Conservation (phyloP, 2,329 filamentous ascomycete genomes). For the Ceratocystis cacaofunesta region DNA sequence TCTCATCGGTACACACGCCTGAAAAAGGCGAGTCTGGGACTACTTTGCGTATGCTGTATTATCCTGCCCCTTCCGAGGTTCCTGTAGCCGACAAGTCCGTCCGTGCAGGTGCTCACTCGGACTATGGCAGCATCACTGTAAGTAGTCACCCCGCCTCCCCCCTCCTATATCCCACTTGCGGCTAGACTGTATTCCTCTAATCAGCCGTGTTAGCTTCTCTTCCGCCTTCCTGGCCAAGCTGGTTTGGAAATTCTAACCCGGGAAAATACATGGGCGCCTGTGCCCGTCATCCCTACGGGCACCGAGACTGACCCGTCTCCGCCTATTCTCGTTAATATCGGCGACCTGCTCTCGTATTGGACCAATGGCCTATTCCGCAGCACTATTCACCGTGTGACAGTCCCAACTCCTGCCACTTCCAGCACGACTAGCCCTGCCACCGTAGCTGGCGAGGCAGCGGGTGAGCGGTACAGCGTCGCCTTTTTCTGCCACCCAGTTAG, state of each 20-base stretch:
- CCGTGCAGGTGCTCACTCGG: conserved; percentile 80
- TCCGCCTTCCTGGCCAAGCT: conserved; percentile 71
- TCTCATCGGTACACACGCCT: conserved; percentile 36
- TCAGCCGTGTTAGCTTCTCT: conserved; percentile 42
- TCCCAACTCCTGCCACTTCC: conserved; percentile 27
- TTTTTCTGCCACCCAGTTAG: conserved; percentile 54
- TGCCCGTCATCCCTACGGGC: conserved; percentile 48
- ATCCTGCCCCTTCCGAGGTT: conserved; percentile 37
- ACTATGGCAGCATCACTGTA: conserved; percentile 55
- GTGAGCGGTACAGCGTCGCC: conserved; percentile 51
- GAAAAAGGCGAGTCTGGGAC: conserved; percentile 35
- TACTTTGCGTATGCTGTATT: conserved; percentile 58
- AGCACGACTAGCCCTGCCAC: not conserved
- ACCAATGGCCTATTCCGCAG: conserved; percentile 75
- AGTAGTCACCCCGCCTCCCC: not conserved
- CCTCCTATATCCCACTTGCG: not conserved
- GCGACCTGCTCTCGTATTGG: conserved; percentile 66
- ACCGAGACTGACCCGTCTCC: conserved; percentile 44
- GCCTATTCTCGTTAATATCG: conserved; percentile 70
- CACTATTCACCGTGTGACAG: conserved; percentile 79
- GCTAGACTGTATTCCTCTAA: not conserved
- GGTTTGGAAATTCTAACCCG: conserved; percentile 68
- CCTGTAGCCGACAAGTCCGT: conserved; percentile 32
- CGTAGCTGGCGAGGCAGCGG: conserved; percentile 21
- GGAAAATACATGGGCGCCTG: conserved; percentile 42